Conservation (phyloP, 352 stramenopile species). For the Ochromonadaceae sp. region DNA sequence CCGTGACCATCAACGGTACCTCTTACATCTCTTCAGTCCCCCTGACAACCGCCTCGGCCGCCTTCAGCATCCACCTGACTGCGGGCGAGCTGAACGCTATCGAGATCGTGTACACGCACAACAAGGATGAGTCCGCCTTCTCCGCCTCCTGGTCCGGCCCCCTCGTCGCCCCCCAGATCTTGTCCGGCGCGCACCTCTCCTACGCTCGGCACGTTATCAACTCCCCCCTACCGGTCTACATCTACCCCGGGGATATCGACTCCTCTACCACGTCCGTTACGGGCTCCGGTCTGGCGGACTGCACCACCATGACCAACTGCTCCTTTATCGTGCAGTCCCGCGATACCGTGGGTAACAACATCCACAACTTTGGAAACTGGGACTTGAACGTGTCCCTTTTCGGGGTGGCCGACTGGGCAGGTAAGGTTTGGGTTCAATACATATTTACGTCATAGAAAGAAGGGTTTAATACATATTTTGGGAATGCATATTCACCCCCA, state of each 20-base stretch:
- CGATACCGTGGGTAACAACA: conserved; percentile 45
- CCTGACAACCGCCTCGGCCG: conserved; percentile 21
- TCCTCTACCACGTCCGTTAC: conserved; percentile 17
- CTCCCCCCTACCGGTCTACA: conserved; percentile 38
- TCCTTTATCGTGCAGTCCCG: conserved; percentile 55
- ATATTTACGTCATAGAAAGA: not conserved
- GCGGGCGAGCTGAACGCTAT: conserved; percentile 50
- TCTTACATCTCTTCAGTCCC: conserved; percentile 36
- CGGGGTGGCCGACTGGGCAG: conserved; percentile 11
- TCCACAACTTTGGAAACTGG: conserved; percentile 19
- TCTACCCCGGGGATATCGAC: conserved; percentile 55
- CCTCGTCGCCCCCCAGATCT: conserved; percentile 19
- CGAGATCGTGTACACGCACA: conserved; percentile 58
- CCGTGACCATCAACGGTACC: conserved; percentile 55
- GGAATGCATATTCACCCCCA: no score
- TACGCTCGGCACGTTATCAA: conserved; percentile 37
- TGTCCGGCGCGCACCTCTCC: conserved; percentile 34
- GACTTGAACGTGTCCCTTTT: conserved; percentile 3
- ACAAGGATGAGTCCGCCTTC: conserved; percentile 56
- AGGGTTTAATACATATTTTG: no score
- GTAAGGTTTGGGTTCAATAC: not conserved
- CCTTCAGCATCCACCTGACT: conserved; percentile 20
- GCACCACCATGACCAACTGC: conserved; percentile 36
- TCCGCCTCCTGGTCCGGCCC: conserved; percentile 48
- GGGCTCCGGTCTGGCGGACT: conserved; percentile 24